Base-by-base conservation (phyloP, 1,139 yeast species). In the Geotrichum restrictum region DNA sequence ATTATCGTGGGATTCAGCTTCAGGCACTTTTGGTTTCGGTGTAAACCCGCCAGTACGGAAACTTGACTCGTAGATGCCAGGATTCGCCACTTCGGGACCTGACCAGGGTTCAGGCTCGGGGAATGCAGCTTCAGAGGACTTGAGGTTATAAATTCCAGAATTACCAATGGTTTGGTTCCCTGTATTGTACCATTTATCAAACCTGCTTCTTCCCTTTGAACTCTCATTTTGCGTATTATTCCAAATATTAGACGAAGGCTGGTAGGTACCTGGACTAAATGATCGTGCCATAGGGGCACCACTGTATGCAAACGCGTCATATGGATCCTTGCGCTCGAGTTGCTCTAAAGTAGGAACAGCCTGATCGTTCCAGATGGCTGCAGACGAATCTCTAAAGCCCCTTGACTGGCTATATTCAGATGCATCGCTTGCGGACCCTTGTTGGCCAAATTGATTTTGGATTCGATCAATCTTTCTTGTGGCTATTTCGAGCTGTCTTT, bases 401-500 rank as follows among this genome's bases (percentile, higher is more conserved):
- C 40, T 33, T 4, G 36, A 5, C 3, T 31, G 48, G 16, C 32
- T 27, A 31, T 22, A 38, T 10, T 37, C 46, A 1, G 38, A 18
- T n/a, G 27, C 27, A 27, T 36, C 47, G 21, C 31, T 33, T 22
- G 32, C 44, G 10, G 42, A 6, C 10, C 16, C 11, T 37, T 37
- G 40, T 8, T 45, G 44, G 16, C 47, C 45, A 43, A 34, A 41
- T 19, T 46, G 44, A 14, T 32, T 51, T 14, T 51, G 48, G 22
- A 55, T 43, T 21, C 40, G 46, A 27, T 46, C 44, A 29, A 56
- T 43, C 31, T 47, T 55, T 34, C 39, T 42, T 24, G 39, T 51
- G 6, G 58, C 57, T 8, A 40, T 39, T 24, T 55, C 59, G 13
- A 56, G 31, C 37, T 56, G 56, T 19, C 45, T 29, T 24, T 40